These are phyloP conservation scores for Nakataea oryzae DNA, from an alignment of 2,329 filamentous ascomycete genomes.

Conservation along the genomic window DNA sequence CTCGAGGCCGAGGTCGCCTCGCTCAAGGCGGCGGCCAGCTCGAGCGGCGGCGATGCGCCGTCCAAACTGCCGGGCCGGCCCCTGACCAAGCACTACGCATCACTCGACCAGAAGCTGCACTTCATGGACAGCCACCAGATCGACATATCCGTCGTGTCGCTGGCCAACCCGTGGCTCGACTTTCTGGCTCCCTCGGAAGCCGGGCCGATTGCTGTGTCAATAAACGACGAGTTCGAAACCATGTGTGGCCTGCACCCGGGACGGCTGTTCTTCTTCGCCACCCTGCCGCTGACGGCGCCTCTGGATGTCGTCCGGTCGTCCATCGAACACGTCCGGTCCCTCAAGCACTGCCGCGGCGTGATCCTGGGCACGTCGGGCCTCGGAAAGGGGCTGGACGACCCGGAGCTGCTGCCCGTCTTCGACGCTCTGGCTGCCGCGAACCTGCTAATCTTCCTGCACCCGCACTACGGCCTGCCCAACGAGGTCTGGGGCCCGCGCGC, in stretches of 20 bases:
- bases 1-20: constrained; percentile 38
- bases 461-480: constrained; percentile 79
- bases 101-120: constrained; percentile 65
- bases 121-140: constrained; percentile 86
- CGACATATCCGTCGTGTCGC: constrained; percentile 71
- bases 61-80: constrained; percentile 63
- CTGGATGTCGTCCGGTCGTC: constrained; percentile 51
- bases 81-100: constrained; percentile 74
- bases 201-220: constrained; percentile 47
- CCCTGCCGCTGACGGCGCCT: constrained; percentile 65
- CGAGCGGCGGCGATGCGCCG: constrained; percentile 39
- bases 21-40: constrained; percentile 28
- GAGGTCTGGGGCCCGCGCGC: constrained; percentile 65
- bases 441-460: constrained; percentile 73
- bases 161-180: constrained; percentile 92
- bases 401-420: constrained; percentile 61
- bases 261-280: constrained; percentile 72
- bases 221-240: constrained; percentile 69
- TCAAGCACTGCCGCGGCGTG: constrained; percentile 69
- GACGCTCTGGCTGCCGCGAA: constrained; percentile 52
- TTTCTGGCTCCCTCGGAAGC: constrained; percentile 58
- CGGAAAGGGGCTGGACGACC: constrained; percentile 72
- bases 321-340: constrained; percentile 47
- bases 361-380: constrained; percentile 80
- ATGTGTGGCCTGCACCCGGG: constrained; percentile 59